These are phyloP conservation scores for Pterothamnion heteromorphum DNA, from an alignment of 31 red algal genomes.

Conservation along the genomic window DNA sequence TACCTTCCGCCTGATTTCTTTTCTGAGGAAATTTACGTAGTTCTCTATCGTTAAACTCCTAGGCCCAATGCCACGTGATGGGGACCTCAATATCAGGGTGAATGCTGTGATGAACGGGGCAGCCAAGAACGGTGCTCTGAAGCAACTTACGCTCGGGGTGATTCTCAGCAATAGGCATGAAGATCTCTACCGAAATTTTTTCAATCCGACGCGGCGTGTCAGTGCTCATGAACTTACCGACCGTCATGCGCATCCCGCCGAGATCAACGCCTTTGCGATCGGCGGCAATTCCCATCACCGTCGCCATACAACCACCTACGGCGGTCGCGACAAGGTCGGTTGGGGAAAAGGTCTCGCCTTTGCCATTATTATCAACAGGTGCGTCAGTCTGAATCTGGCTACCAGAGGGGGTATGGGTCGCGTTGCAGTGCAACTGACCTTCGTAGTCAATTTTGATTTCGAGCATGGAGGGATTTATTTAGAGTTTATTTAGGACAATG, in stretches of 20 bases:
- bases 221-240: background rate
- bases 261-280: background rate
- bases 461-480: too few relatives aligned
- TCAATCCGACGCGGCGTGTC: background rate
- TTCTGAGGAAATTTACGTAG: too few relatives aligned
- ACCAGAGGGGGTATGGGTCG: background rate
- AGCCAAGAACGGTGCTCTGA: background rate
- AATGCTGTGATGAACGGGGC: too few relatives aligned
- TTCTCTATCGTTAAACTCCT: too few relatives aligned
- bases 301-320: constrained; percentile 36
- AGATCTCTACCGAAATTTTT: background rate
- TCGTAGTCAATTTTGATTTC: background rate
- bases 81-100: too few relatives aligned
- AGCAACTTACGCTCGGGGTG: background rate
- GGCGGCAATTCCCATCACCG: constrained; percentile 36
- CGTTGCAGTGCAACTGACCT: background rate
- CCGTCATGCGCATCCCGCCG: background rate
- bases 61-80: too few relatives aligned
- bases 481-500: too few relatives aligned
- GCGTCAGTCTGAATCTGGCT: background rate
- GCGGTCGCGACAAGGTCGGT: constrained; percentile 5
- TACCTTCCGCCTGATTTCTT: too few relatives aligned
- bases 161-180: background rate
- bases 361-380: constrained; percentile 8
- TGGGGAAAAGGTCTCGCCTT: constrained; percentile 2